phyloP scores from a whole-genome alignment of 2,329 filamentous ascomycete genomes.

The Emericellopsis atlantica region DNA sequence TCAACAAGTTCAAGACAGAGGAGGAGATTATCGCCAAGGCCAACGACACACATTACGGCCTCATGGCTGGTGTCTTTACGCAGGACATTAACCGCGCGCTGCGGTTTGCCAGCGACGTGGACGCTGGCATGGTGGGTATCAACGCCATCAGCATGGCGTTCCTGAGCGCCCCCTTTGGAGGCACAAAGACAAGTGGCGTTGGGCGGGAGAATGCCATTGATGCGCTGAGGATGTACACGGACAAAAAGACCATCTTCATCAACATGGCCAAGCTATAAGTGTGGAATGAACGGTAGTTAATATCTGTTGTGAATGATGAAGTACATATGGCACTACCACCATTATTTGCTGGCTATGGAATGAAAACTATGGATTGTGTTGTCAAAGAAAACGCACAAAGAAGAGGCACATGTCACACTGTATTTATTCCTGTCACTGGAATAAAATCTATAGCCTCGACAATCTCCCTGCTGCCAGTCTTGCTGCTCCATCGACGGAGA shows the following conservation, averaged over 20 bases:
- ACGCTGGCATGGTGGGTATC: conserved; percentile 60
- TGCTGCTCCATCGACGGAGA: conserved; percentile 19
- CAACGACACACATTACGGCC: conserved; percentile 36
- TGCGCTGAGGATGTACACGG: conserved; percentile 31
- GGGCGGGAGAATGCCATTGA: conserved; percentile 35
- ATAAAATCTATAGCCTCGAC: conserved; percentile 10
- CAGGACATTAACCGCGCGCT: conserved; percentile 51
- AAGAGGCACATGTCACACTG: too few relatives aligned
- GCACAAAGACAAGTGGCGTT: conserved; percentile 33
- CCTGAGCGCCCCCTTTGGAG: conserved; percentile 32
- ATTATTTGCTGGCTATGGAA: too few relatives aligned
- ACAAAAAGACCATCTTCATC: conserved; percentile 36
- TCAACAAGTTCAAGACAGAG: conserved; percentile 42
- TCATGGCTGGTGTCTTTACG: conserved; percentile 41
- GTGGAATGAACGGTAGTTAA: not conserved
- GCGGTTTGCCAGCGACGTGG: conserved; percentile 38
- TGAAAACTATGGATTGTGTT: too few relatives aligned
- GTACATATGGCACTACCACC: not conserved
- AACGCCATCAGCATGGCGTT: conserved; percentile 33
- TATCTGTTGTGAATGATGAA: not conserved
- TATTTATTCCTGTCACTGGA: too few relatives aligned
- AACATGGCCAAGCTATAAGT: conserved; percentile 15
- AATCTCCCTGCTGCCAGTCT: conserved; percentile 14
- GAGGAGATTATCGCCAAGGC: conserved; percentile 40
- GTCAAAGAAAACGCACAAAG: too few relatives aligned